phyloP scores from a whole-genome alignment of 495 filamentous ascomycete species.

The Halenospora varia region DNA sequence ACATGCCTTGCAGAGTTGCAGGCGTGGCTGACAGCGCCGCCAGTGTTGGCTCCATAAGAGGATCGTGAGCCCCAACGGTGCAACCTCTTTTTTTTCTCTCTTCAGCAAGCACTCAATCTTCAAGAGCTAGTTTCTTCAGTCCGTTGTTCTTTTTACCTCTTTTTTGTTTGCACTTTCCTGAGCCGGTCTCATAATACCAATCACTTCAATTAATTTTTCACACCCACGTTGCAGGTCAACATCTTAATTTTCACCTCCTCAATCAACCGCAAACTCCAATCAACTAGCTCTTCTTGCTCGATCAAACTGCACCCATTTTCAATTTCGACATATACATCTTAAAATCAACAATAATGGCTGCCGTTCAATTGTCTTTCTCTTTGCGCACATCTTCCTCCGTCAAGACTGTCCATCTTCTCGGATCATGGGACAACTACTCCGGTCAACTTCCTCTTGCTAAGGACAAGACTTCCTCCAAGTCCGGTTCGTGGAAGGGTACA shows the following conservation, averaged over 20 bases:
- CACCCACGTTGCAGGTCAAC: constrained; percentile 49
- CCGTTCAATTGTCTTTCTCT: constrained; percentile 81
- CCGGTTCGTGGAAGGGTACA: constrained; percentile 87
- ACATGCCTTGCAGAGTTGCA: neutral
- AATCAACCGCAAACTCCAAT: constrained; percentile 19
- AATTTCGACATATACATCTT: constrained; percentile 32
- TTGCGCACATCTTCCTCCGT: constrained; percentile 94
- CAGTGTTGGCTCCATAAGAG: constrained; percentile 21
- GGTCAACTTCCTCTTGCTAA: constrained; percentile 89
- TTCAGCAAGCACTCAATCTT: constrained; percentile 73
- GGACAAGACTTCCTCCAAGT: constrained; percentile 72
- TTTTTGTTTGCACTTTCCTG: constrained; percentile 26
- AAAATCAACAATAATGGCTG: constrained; percentile 63
- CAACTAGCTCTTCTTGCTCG: constrained; percentile 30
- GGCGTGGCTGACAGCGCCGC: constrained; percentile 11
- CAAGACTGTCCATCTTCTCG: constrained; percentile 96
- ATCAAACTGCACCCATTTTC: constrained; percentile 17
- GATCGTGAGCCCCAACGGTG: constrained; percentile 6
- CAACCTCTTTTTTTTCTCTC: constrained; percentile 39
- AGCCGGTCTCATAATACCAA: constrained; percentile 48
- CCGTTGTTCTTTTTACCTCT: constrained; percentile 22
- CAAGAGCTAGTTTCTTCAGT: constrained; percentile 50
- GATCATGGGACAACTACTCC: constrained; percentile 96
- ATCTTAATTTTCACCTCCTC: constrained; percentile 31
- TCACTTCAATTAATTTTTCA: constrained; percentile 22